Base-by-base conservation (phyloP, 2,329 filamentous ascomycete species). In the Aspergillus aculeatus region DNA sequence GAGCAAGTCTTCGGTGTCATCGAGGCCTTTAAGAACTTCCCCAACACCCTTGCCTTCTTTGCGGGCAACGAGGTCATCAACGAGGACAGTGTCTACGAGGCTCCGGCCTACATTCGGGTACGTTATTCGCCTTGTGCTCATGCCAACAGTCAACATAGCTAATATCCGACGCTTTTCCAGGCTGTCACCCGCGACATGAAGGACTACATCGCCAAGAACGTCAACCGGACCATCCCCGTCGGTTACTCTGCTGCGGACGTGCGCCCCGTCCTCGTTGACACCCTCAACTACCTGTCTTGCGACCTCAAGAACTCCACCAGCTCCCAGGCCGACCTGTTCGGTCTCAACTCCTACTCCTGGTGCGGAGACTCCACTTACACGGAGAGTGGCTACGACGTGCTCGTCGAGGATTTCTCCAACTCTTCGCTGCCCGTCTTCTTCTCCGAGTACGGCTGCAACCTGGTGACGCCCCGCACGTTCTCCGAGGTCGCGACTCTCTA, bases 201-300 rank as follows among this genome's bases (percentile, higher is more conserved):
- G 75, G 81, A 86, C 61, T 90, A 89, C 75, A 89, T 89, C 69
- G 77, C 81, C 54, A 81, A 83, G 58, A 82, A 89, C 64, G 73
- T 80, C 4, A 65, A 78, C 44, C 84, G 87, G 55, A 66, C 76
- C 24, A 89, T 89, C 60, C 86, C 86, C 6, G 86, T 89, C 31
- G 87, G 87, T 35, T 90, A 90, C 78, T 87, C 85, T 19, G 86
- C 87, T 58, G 86, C 86, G 24, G 86, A 89, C 72, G 82, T 88
- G 53, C 82, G 83, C 51, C 73, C 81, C n/a, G 81, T 87, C 54
- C 78, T 88, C 31, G 72, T 82, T 62, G 85, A 87, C 63, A 86
- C 84, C 9, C 84, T 82, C 78, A 78, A 82, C 61, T 89, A 88
- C 73, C 77, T 88, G 66, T 81, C 85, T 63, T 89, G 86, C 75